A percentile compares a stretch with the other conserved stretches of the same genome.
Conservation (phyloP, 176 grass and related monocot genomes). For the Triticum urartu region DNA sequence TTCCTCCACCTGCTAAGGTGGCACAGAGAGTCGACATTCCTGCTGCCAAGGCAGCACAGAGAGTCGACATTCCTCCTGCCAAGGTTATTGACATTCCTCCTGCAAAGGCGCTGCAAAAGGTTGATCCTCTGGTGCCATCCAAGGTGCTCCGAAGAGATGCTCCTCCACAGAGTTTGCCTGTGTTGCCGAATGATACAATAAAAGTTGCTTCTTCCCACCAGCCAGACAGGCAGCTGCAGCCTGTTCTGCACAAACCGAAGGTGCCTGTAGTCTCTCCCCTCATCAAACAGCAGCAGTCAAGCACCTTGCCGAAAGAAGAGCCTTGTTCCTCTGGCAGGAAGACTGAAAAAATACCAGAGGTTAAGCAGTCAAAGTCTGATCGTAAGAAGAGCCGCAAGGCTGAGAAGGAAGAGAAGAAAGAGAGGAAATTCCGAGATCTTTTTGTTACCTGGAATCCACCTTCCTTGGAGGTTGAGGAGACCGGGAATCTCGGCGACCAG, state of each 20-base stretch:
- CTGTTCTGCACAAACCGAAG: neutral
- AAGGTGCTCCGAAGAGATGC: conserved; percentile 22
- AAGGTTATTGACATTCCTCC: neutral
- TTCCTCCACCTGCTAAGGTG: neutral
- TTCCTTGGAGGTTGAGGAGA: neutral
- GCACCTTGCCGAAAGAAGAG: conserved; percentile 17
- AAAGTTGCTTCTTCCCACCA: neutral
- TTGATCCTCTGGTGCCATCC: neutral
- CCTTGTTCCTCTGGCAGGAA: conserved; percentile 37
- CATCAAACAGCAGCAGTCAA: neutral
- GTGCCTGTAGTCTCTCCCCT: neutral
- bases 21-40: no score
- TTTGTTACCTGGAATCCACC: conserved; percentile 52
- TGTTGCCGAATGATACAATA: neutral
- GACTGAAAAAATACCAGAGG: neutral
- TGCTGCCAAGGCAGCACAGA: no score
- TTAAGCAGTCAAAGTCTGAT: conserved; percentile 34
- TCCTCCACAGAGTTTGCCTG: neutral
- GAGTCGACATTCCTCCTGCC: neutral
- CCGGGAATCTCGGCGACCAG: neutral
- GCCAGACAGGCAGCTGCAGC: neutral
- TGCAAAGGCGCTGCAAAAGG: neutral
- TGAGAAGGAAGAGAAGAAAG: conserved; percentile 58
- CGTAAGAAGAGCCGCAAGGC: conserved; percentile 39
- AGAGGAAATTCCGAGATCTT: conserved; percentile 37